Conservation (phyloP, 1,139 yeast species). For the Kodamaea derodonti region DNA sequence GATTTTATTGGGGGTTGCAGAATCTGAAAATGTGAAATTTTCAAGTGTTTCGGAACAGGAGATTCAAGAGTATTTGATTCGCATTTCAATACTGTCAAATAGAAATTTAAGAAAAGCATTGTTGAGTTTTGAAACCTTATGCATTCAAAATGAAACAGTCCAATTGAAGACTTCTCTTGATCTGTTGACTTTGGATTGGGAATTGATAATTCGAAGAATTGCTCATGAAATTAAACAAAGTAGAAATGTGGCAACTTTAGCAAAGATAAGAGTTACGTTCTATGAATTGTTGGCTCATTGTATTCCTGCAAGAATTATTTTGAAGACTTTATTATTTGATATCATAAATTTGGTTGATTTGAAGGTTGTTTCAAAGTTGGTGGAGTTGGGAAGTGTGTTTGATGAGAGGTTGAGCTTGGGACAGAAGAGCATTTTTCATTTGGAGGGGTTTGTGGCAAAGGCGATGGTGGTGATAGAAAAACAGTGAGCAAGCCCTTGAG, state of each 20-base stretch:
- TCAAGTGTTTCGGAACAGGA: conserved; percentile 35
- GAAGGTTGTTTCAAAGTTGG: conserved; percentile 45
- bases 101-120: conserved; percentile 78
- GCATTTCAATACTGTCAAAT: conserved; percentile 53
- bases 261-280: conserved; percentile 67
- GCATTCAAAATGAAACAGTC: conserved; percentile 64
- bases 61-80: conserved; percentile 37
- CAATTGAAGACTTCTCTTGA: conserved; percentile 39
- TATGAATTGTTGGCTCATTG: conserved; percentile 91
- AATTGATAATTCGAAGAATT: conserved; percentile 62
- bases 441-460: conserved; percentile 90
- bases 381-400: conserved; percentile 68
- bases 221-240: conserved; percentile 58
- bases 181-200: conserved; percentile 75
- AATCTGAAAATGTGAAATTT: conserved; percentile 50
- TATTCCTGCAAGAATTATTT: conserved; percentile 77
- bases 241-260: conserved; percentile 67
- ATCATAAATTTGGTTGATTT: conserved; percentile 35
- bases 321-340: conserved; percentile 63
- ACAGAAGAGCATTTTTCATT: conserved; percentile 83
- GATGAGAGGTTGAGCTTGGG: conserved; percentile 90
- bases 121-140: conserved; percentile 78
- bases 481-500: too few species aligned
- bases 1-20: conserved; percentile 54
- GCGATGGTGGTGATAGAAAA: conserved; percentile 58